Conservation (phyloP, 106 monocot species). For the Allium fistulosum region DNA sequence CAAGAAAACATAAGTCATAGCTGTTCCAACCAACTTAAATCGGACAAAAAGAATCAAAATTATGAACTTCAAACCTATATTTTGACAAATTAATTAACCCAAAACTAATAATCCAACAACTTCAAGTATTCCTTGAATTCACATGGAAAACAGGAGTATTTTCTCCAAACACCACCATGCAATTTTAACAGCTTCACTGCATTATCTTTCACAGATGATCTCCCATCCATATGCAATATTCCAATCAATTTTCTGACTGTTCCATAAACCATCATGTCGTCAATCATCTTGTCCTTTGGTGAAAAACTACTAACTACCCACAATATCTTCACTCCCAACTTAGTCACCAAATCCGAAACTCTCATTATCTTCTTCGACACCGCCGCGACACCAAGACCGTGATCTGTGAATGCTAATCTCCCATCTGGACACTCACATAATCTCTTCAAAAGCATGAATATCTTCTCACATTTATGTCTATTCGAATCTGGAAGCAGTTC, state of each 20-base stretch:
- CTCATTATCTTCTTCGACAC: slow-evolving; percentile 59
- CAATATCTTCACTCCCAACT: slow-evolving; percentile 65
- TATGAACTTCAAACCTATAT: too few relatives aligned
- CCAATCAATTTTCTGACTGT: slow-evolving; percentile 50
- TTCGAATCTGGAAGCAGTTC: slow-evolving; percentile 60
- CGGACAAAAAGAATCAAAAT: too few relatives aligned
- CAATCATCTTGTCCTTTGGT: slow-evolving; percentile 45
- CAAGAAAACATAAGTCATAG: too few relatives aligned
- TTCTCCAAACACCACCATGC: slow-evolving; percentile 49
- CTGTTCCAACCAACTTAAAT: too few relatives aligned
- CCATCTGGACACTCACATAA: slow-evolving; percentile 79
- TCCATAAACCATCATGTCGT: slow-evolving; percentile 63
- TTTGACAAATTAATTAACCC: neutral
- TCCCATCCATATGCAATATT: slow-evolving; percentile 43
- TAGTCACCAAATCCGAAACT: slow-evolving; percentile 55
- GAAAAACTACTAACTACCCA: slow-evolving; percentile 40
- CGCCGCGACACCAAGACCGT: slow-evolving; percentile 43
- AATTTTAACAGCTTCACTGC: slow-evolving; percentile 45
- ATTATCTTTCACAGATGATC: slow-evolving; percentile 47
- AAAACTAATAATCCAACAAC: neutral
- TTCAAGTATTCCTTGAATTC: slow-evolving; percentile 5
- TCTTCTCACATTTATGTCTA: slow-evolving; percentile 43
- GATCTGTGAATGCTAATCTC: slow-evolving; percentile 50
- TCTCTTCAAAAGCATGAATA: slow-evolving; percentile 44
- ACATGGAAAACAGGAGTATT: slow-evolving; percentile 51